Evolutionary conservation across 2,329 filamentous ascomycete genomes (phyloP), one percentile per base, ranked within the genome.

Genomic region (Penicillium polonicum): DNA sequence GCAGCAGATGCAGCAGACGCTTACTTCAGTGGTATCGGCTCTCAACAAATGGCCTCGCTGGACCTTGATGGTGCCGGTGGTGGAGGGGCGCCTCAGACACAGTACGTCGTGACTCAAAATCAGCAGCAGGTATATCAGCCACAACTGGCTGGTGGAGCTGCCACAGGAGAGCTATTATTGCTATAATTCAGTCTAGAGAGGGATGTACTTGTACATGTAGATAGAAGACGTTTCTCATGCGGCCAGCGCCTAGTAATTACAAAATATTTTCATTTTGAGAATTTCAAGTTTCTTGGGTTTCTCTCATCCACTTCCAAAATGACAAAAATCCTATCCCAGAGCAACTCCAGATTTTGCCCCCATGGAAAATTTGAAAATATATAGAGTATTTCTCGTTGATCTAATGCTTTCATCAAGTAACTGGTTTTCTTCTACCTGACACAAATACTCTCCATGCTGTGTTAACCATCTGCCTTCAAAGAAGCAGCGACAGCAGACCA

Each of bases 1-100:
- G 91, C 91, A 1, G 86, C 95, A 36, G 89, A 83, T 68, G 92
- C 94, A 54, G 93, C 92, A 10, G 93, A 97, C 70, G 86, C 88
- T 17, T 97, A 96, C 76, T 97, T 97, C 75, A 87, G 89, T 17
- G 88, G 86, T 44, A 81, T 92, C n/a, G 87, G 88, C 1, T 84
- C 79, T 58, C 85, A 88, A 72, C 87, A 90, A 71, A 89, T 92
- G 87, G 85, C 85, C 5, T 82, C 84, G 17, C 85, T 92, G 84
- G 82, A 83, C 57, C 80, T 92, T 57, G 83, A 85, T 65, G 84
- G 84, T 15, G 88, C 88, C 70, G 86, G 85, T 21, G 85, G 85
- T 48, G 82, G 80, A 33, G 80, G 79, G 23, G 81, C 79, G 46
- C 70, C 68, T 9, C 75, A 78, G 61, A 76, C 75, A 51, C 79